Evolutionary conservation across 768 basidiomycete species (phyloP).

Genomic region (Saitozyma sp.): DNA sequence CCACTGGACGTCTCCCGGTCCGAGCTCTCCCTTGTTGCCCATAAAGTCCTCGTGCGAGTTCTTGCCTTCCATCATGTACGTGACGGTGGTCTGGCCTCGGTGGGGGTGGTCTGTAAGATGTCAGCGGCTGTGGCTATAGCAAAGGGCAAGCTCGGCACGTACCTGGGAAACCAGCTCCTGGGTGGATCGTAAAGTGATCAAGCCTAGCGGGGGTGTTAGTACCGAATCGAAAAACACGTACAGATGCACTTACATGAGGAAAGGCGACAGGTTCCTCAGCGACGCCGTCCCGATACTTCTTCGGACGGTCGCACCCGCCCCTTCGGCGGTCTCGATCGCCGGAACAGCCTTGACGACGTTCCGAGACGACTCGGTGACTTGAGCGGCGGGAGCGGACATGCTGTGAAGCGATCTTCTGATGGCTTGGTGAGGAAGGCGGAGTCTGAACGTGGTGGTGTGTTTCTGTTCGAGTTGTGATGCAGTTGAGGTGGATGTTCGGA

Average conservation of each 20-base stretch:
- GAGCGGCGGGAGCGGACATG: constrained; percentile 9
- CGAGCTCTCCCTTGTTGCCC: constrained; percentile 54
- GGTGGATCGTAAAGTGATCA: constrained; percentile 71
- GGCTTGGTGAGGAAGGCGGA: too few species aligned
- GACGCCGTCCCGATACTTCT: constrained; percentile 76
- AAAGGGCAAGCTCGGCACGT: constrained; percentile 63
- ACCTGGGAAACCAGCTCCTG: constrained; percentile 70
- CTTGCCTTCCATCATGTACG: constrained; percentile 84
- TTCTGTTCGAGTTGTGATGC: too few species aligned
- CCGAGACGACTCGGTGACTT: constrained; percentile 52
- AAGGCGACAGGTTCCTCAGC: constrained; percentile 81
- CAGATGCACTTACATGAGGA: constrained; percentile 64
- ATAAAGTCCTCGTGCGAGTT: constrained; percentile 88
- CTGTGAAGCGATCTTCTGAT: not conserved
- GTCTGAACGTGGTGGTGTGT: too few species aligned
- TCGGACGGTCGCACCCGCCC: constrained; percentile 77
- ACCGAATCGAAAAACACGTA: not conserved
- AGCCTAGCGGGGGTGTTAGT: constrained; percentile 24
- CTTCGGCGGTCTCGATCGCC: constrained; percentile 58
- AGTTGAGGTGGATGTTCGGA: too few species aligned
- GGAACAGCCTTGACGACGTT: constrained; percentile 73
- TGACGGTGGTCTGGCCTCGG: constrained; percentile 54
- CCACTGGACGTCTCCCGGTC: constrained; percentile 87
- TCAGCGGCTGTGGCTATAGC: not conserved
- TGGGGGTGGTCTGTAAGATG: not conserved